Base-by-base conservation (phyloP, 495 filamentous ascomycete genomes). In the Neurospora tetraspora region DNA sequence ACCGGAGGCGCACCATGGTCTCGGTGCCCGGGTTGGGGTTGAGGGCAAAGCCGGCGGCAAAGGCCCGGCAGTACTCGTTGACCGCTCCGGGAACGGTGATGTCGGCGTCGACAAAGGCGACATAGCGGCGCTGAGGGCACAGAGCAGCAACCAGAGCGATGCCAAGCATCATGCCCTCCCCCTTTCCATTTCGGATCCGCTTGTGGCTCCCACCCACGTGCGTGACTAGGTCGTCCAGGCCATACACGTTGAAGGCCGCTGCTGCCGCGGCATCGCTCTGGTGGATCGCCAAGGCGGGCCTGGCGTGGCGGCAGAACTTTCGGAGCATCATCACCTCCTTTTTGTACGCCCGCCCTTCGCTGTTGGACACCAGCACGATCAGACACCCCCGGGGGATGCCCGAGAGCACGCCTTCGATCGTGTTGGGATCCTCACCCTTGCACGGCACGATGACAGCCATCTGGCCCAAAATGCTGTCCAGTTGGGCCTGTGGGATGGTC, bases 51-150 rank as follows among this genome's bases (percentile, higher is more conserved):
- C 78, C 79, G 27, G 77, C 76, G 2, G 79, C 78, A 70, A 74
- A 81, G 53, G 69, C 74, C 12, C 69, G 37, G 73, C 78, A 80
- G 74, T 81, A 81, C 65, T 81, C 79, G 38, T 69, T 23, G 20
- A 78, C 73, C 0, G 78, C 70, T 4, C 70, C 72, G 11, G 78
- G 70, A 10, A 76, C 40, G 7, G 72, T 61, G 71, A 76, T 77
- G 74, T 81, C 79, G 45, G 79, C 78, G 71, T 81, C 79, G 39
- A 81, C 72, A 68, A 81, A 81, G 45, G 78, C 78, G 45, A 81
- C 70, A 69, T 80, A 81, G 4, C 70, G 73, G 12, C 68, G 34
- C 10, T 72, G 53, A 1, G 74, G 71, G 53, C 72, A 78, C 8
- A 79, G 73, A 11, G 73, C 71, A 20, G 73, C 71, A 1, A 74